Evolutionary conservation across 192 early-diverging fungal genomes (phyloP), one percentile per base, ranked within the genome.

Genomic region (Coemansia sp.): DNA sequence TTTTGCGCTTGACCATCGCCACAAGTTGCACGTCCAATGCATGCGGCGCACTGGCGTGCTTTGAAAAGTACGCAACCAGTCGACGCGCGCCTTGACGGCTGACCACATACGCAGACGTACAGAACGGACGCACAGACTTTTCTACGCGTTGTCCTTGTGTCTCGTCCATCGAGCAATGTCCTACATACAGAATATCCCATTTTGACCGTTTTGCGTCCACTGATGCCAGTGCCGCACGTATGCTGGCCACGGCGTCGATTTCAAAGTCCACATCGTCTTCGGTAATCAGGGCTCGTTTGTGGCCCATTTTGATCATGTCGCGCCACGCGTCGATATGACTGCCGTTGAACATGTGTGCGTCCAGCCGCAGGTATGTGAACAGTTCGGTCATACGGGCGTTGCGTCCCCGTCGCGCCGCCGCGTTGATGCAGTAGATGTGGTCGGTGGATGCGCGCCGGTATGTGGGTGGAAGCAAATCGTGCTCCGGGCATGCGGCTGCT

Each of bases 231-330:
- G 76, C 64, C n/a, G 53, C 62, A 13, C 23, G 49, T 16, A 78
- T 70, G 4, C 51, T 58, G 0, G 57, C 39, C 0, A 70, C 51
- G 0, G 72, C 57, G 64, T 66, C 64, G 10, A 78, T 14, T 37
- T 81, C 78, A 61, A 84, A 79, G 54, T 84, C 79, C 3, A 84
- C 45, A 52, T 84, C 75, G 49, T 84, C 83, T 24, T 84, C 83
- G 19, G 82, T 14, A 4, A 84, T 57, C 10, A 84, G 60, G 2
- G 79, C 74, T 10, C 57, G 66, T 3, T 54, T 51, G 59, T 68
- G 66, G 3, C 66, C 71, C 19, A 59, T 62, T 58, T 66, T 67
- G 32, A 82, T 73, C 45, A 84, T 82, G 53, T 80, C 68, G 32
- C 64, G 70, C 72, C 73, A 81, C 6, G 61, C 49, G 23, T 76